Percentiles rank a stretch among this genome's conserved stretches.
Conservation (phyloP, 2,329 filamentous ascomycete genomes). For the Phyllosticta ampelicida region DNA sequence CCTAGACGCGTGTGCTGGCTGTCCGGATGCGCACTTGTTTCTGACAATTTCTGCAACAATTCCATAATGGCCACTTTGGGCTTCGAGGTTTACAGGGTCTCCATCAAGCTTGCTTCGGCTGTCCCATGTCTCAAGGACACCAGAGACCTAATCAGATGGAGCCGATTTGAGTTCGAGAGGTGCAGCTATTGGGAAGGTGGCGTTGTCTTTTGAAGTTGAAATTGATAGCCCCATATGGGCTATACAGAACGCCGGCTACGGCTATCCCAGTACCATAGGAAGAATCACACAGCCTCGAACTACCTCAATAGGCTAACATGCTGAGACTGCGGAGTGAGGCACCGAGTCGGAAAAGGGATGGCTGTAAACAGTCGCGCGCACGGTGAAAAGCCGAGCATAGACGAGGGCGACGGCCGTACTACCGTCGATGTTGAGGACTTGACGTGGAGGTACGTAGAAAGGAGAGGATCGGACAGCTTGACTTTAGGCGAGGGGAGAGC, state of each 20-base stretch:
- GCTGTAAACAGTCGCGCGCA: background rate
- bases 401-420: background rate
- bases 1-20: background rate
- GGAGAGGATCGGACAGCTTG: background rate
- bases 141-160: background rate
- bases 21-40: background rate
- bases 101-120: no score
- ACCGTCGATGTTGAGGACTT: background rate
- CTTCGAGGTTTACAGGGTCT: no score
- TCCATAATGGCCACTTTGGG: no score
- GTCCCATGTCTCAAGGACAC: no score
- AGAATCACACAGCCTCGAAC: background rate
- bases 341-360: background rate
- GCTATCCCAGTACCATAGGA: background rate
- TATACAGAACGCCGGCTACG: background rate
- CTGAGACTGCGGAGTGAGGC: background rate
- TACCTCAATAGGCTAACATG: background rate
- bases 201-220: background rate
- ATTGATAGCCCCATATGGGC: background rate
- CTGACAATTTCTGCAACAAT: background rate
- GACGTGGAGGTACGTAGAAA: background rate
- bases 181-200: background rate
- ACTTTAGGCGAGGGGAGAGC: background rate
- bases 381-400: background rate
- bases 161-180: background rate